These are phyloP conservation scores for Coelastrella sp. DNA, from an alignment of 139 green algal genomes.

Conservation along the genomic window DNA sequence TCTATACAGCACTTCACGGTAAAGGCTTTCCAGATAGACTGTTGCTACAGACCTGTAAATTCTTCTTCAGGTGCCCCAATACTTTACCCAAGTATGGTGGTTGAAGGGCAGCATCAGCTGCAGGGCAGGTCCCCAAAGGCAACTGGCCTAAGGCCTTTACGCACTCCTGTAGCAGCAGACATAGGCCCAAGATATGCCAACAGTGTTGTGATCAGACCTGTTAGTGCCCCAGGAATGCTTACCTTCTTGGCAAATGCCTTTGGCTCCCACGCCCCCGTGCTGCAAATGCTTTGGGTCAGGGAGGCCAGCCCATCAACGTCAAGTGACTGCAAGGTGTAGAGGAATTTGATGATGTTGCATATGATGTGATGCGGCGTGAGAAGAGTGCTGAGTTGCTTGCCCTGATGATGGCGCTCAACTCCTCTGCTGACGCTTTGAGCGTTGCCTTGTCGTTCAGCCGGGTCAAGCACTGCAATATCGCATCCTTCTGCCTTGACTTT, in stretches of 20 bases:
- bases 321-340: background rate
- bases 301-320: conserved; percentile 36
- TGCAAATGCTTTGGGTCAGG: conserved; percentile 55
- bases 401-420: conserved; percentile 47
- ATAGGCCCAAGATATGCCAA: background rate
- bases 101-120: conserved; percentile 46
- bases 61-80: conserved; percentile 52
- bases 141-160: conserved; percentile 49
- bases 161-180: conserved; percentile 49
- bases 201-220: background rate
- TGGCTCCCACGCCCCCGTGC: conserved; percentile 45
- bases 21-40: background rate
- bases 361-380: background rate
- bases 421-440: conserved; percentile 52
- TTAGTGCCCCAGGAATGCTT: background rate
- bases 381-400: background rate
- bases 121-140: conserved; percentile 40
- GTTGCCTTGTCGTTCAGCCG: conserved; percentile 58
- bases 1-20: background rate
- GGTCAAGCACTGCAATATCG: conserved; percentile 36
- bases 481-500: conserved; percentile 13
- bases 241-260: conserved; percentile 58
- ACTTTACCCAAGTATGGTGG: conserved; percentile 50
- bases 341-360: background rate
- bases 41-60: conserved; percentile 43